Evolutionary conservation across 306 rosid genomes (phyloP), one percentile per base, ranked within the genome.

Genomic region (Aeschynomene evenia): DNA sequence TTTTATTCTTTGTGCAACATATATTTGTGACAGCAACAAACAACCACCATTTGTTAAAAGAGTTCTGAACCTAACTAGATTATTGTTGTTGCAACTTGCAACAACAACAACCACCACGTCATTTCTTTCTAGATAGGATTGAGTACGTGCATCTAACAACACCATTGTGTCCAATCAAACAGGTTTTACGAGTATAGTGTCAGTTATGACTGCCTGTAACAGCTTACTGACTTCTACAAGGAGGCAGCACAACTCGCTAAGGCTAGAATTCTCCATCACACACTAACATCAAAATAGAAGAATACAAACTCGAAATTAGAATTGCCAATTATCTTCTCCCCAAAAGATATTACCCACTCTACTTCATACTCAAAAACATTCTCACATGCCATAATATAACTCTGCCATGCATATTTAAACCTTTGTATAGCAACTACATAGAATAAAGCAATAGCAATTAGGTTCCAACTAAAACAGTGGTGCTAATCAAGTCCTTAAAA

Each of bases 1-100:
- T 57, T n/a, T 74, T 34, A 72, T 33, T 60, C 69, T 36, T 49
- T 20, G 40, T 53, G 63, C 59, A 70, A 58, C 26, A 66, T 77
- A 36, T 61, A 73, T 6, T 16, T 57, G 45, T 24, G 37, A 54
- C 9, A 46, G 14, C 50, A n/a, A 63, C 24, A 42, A 39, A 45
- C 12, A n/a, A n/a, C n/a, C n/a, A n/a, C n/a, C n/a, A 81, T 10
- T 14, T 24, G 36, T 39, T 31, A 5, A 18, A 28, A 20, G 42
- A 49, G 69, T 6, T 50, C 37, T 14, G 50, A 62, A 33, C 73
- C 60, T 34, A n/a, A n/a, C 52, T 9, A 23, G 60, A 49, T 55
- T 24, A 23, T 19, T 7, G 46, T 14, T 24, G 18, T 36, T 24
- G 29, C 18, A 45, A n/a, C n/a, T n/a, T n/a, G n/a, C n/a, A n/a